Evolutionary conservation across 225 moss, liverwort and hornwort genomes (phyloP).

Genomic region (Ulota crispa): DNA sequence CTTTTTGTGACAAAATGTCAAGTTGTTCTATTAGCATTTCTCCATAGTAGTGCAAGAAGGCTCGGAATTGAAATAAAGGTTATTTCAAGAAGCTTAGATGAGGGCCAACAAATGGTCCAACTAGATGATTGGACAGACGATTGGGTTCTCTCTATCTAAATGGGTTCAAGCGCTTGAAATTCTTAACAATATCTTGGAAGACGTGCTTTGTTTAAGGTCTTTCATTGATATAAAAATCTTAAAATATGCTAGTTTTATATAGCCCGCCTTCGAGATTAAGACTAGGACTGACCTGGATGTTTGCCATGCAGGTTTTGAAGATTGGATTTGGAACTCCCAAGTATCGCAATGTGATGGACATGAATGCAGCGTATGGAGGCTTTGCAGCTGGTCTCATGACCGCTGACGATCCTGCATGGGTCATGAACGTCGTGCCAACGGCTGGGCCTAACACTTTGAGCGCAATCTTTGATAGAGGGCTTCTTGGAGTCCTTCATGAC

Average conservation of each 20-base stretch:
- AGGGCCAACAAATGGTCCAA: no score
- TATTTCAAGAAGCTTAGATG: no score
- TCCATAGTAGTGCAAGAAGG: no score
- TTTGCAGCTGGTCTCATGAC: constrained; percentile 45
- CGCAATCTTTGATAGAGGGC: constrained; percentile 54
- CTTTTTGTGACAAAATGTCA: neutral
- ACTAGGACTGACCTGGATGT: neutral
- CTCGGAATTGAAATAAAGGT: no score
- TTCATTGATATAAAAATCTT: no score
- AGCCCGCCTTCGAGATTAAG: no score
- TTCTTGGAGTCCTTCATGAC: constrained; percentile 62
- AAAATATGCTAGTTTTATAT: no score
- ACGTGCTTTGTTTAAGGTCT: no score
- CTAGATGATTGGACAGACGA: no score
- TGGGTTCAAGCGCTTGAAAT: neutral
- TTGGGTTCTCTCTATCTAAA: no score
- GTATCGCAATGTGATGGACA: constrained; percentile 69
- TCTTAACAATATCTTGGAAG: no score
- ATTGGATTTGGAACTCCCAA: constrained; percentile 38
- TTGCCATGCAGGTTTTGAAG: constrained; percentile 44
- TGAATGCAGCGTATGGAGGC: constrained; percentile 67
- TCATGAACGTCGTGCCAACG: constrained; percentile 67
- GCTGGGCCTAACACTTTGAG: constrained; percentile 42
- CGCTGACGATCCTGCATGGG: constrained; percentile 53
- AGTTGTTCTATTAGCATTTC: neutral